phyloP scores from a whole-genome alignment of 2,329 filamentous ascomycete species.

The Fusarium temperatum region DNA sequence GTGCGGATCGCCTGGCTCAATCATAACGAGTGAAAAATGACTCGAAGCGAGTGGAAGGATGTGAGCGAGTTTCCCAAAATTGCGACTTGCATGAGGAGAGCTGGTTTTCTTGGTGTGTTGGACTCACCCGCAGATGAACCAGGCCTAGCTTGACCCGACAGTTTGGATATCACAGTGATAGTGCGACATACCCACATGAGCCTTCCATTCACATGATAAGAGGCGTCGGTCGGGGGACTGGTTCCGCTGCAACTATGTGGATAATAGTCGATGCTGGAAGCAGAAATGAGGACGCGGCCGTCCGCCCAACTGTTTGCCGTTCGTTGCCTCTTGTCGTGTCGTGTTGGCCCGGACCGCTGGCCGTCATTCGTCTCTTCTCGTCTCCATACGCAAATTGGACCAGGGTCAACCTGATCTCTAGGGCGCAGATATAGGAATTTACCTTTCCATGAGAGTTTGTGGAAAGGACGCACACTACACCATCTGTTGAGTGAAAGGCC shows the following conservation, averaged over 20 bases:
- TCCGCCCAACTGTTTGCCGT: constrained; percentile 1
- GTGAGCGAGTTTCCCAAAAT: constrained; percentile 11
- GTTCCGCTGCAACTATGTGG: constrained; percentile 23
- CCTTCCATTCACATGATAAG: constrained; percentile 42
- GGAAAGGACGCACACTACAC: background rate
- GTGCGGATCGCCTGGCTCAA: constrained; percentile 9
- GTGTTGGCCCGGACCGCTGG: background rate
- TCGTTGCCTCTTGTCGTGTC: background rate
- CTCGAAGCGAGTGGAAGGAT: constrained; percentile 10
- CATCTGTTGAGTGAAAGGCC: background rate
- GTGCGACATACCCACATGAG: constrained; percentile 30
- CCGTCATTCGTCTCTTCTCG: constrained; percentile 2
- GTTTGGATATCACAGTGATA: constrained; percentile 39
- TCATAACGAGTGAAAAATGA: constrained; percentile 4
- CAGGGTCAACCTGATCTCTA: constrained; percentile 6
- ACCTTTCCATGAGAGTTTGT: background rate
- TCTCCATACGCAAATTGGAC: background rate
- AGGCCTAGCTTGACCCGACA: constrained; percentile 36
- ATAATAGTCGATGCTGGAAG: background rate
- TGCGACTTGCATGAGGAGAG: constrained; percentile 20
- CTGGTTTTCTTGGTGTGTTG: constrained; percentile 17
- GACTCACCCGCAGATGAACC: constrained; percentile 11
- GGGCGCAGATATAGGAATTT: background rate
- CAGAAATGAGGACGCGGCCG: constrained; percentile 1
- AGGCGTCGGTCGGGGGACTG: constrained; percentile 31